Evolutionary conservation across 2,329 filamentous ascomycete genomes (phyloP).

Genomic region (Pestalotiopsis sp.): DNA sequence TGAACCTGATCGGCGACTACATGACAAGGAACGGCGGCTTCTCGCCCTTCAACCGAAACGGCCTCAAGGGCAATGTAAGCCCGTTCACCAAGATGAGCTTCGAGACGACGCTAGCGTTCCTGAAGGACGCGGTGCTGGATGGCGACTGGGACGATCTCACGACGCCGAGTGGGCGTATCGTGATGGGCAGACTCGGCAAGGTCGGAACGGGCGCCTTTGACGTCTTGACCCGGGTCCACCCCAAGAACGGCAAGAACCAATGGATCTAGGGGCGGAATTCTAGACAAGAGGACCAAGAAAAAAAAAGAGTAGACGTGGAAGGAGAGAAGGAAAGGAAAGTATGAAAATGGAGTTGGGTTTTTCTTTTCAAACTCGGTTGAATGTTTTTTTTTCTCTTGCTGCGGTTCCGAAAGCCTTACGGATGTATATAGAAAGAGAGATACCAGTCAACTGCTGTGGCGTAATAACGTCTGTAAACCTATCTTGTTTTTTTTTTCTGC

Average conservation of each 20-base stretch:
- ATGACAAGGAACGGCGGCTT: slow-evolving; percentile 96
- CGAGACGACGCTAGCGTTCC: slow-evolving; percentile 92
- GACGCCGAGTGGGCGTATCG: slow-evolving; percentile 83
- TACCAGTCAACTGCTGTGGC: background rate
- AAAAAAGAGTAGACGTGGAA: background rate
- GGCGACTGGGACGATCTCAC: slow-evolving; percentile 86
- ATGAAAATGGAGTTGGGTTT: background rate
- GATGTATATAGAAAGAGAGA: background rate
- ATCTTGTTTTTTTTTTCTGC: no score
- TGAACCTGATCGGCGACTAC: slow-evolving; percentile 94
- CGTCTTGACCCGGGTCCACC: slow-evolving; percentile 67
- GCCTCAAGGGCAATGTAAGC: slow-evolving; percentile 78
- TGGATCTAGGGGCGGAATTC: background rate
- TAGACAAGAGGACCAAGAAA: background rate
- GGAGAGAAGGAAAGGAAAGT: background rate
- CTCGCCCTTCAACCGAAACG: slow-evolving; percentile 89
- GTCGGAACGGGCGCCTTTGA: slow-evolving; percentile 93
- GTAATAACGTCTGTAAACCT: background rate
- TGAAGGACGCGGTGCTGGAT: slow-evolving; percentile 88
- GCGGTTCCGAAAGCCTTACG: background rate
- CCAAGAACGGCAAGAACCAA: slow-evolving; percentile 43
- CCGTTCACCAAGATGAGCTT: slow-evolving; percentile 99
- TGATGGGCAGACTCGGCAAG: slow-evolving; percentile 78
- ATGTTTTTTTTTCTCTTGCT: background rate
- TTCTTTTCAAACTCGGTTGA: background rate